Base-by-base conservation (phyloP, 2,329 filamentous ascomycete species). In the Fusarium subglutinans region DNA sequence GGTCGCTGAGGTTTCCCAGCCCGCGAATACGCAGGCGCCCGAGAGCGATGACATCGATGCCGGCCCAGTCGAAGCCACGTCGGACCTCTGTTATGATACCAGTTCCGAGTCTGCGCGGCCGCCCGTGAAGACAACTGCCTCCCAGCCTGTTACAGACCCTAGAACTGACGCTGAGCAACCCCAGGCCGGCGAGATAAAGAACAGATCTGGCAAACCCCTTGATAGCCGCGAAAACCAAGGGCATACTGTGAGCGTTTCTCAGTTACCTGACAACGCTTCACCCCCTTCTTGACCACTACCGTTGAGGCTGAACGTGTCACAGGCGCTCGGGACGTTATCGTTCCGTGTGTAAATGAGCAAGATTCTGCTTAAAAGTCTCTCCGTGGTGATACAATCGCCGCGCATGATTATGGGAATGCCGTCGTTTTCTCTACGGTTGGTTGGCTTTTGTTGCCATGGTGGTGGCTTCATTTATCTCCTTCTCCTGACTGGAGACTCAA, bases 171-270 rank as follows among this genome's bases (percentile, higher is more conserved):
- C 47, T 50, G 22, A 50, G 47, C 28, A 12, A n/a, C 22, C 47
- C 20, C 10, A n/a, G 28, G 24, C 11, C 43, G 24, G 5, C 2
- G 43, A 45, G 43, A 45, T 20, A 26, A 5, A 17, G 17, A 8
- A 45, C 5, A 8, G 24, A 12, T 45, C n/a, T 24, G 5, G 5
- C 17, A 45, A 45, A 8, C 24, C 24, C 12, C 24, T 26, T 45
- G 24, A 22, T 13, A 8, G 20, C 8, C 20, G 12, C 17, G 0
- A 24, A 26, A 9, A 4, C 5, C 11, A 1, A 20, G 15, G 17
- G 24, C 20, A 13, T 15, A 13, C 22, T 50, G 14, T n/a, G 7
- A 33, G 20, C 14, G 14, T 50, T n/a, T 3, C 14, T 17, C 9
- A 0, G 20, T 50, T n/a, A 22, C 10, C 26, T 12, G 47, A 50